Conservation (phyloP, 495 filamentous ascomycete species). For the Pyronema omphalodes region DNA sequence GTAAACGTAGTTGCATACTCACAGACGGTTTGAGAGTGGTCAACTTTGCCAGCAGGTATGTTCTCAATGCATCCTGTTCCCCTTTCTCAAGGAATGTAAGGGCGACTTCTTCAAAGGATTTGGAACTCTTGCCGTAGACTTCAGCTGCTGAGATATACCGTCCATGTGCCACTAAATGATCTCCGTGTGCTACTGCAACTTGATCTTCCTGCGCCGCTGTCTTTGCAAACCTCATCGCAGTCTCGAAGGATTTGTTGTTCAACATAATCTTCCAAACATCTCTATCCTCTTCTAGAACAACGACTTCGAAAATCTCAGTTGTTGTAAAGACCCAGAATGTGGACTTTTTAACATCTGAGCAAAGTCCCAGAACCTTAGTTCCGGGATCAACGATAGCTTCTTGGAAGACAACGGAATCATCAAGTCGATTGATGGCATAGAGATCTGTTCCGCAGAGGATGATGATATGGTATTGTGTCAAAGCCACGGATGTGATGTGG, state of each 20-base stretch:
- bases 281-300: slow-evolving; percentile 70
- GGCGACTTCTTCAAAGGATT: slow-evolving; percentile 89
- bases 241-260: slow-evolving; percentile 65
- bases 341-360: slow-evolving; percentile 75
- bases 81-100: slow-evolving; percentile 74
- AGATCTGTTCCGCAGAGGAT: slow-evolving; percentile 63
- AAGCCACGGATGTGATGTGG: slow-evolving; percentile 55
- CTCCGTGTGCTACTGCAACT: slow-evolving; percentile 75
- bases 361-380: slow-evolving; percentile 58
- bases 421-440: slow-evolving; percentile 68
- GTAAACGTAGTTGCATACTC: neutral
- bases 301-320: slow-evolving; percentile 81
- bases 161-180: slow-evolving; percentile 63
- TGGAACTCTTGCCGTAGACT: slow-evolving; percentile 86
- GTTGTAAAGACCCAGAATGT: slow-evolving; percentile 93
- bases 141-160: slow-evolving; percentile 67
- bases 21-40: slow-evolving; percentile 56
- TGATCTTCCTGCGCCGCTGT: slow-evolving; percentile 61
- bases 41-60: slow-evolving; percentile 75
- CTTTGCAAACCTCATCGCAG: slow-evolving; percentile 64
- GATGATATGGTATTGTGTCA: slow-evolving; percentile 90
- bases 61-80: slow-evolving; percentile 79
- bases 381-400: slow-evolving; percentile 67
- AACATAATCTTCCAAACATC: slow-evolving; percentile 91
- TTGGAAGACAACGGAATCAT: slow-evolving; percentile 66